Evolutionary conservation across 2,329 filamentous ascomycete species (phyloP).

Genomic region (Bipolaris victoriae): DNA sequence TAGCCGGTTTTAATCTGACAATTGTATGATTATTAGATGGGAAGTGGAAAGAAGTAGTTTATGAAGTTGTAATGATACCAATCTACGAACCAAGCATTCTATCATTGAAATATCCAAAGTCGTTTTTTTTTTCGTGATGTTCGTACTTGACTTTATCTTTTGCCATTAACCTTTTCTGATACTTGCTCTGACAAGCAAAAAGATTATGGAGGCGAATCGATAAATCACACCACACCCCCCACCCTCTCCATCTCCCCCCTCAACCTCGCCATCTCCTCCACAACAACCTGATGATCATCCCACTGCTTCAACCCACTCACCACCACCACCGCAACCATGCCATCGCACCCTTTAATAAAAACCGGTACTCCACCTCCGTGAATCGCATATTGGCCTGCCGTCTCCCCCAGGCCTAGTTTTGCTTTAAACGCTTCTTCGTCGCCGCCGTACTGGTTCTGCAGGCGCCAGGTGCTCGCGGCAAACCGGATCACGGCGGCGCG

Average conservation of each 20-base stretch:
- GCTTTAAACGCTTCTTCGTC: conserved; percentile 68
- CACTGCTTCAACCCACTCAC: conserved; percentile 80
- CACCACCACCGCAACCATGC: conserved; percentile 73
- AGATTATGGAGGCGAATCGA: no score
- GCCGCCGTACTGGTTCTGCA: conserved; percentile 69
- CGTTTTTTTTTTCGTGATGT: not conserved
- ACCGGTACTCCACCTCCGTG: conserved; percentile 79
- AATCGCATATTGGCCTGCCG: conserved; percentile 70
- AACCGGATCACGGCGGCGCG: conserved; percentile 74
- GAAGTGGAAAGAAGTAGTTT: not conserved
- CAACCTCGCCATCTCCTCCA: conserved; percentile 56
- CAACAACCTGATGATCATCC: conserved; percentile 78
- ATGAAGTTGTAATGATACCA: conserved; percentile 18
- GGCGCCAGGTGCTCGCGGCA: conserved; percentile 70
- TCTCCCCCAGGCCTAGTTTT: conserved; percentile 65
- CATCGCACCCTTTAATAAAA: conserved; percentile 72
- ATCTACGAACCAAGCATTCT: not conserved
- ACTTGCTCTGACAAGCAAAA: no score
- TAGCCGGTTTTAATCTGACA: conserved; percentile 9
- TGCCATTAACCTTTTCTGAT: not conserved
- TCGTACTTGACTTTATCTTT: not conserved
- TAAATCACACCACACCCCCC: not conserved
- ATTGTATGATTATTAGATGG: conserved; percentile 13
- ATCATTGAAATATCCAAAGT: not conserved
- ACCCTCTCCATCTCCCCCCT: conserved; percentile 17